Base-by-base conservation (phyloP, 2,329 filamentous ascomycete genomes). In the Sporothrix humicola region DNA sequence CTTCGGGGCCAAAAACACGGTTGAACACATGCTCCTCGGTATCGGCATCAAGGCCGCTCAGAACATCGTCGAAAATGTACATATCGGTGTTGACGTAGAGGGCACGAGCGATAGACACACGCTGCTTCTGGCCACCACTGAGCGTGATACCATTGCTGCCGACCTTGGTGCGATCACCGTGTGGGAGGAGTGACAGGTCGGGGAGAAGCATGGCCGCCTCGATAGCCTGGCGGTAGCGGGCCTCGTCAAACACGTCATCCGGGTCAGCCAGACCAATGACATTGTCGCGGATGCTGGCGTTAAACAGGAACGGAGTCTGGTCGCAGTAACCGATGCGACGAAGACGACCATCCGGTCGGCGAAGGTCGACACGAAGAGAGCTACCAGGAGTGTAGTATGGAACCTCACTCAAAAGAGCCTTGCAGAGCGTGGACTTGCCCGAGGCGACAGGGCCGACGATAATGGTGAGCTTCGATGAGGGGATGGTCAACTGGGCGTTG, bases 391-490 rank as follows among this genome's bases (percentile, higher is more conserved):
- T 69, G 4, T 72, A 61, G 1, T 79, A 76, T 0, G 81, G 80
- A 1, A 81, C 78, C 76, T 84, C 82, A 5, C 82, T 81, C 0
- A 84, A 76, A 0, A 86, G 76, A 0, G 80, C 81, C 70, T 82
- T 83, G 74, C 84, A 81, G 0, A 86, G 75, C 0, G 84, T 83
- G 0, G 82, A 84, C 74, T 86, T 86, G 0, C 85, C 85, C 0
- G 81, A 82, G 0, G 82, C 85, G 3, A 86, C 79, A 0, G 84
- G 83, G 0, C 84, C 84, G 10, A 84, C 77, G 0, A 86, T 76
- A 3, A 86, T 79, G 9, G 79, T 83, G 9, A 86, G 78, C 3
- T 80, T 76, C 3, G 76, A 78, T 0, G 74, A 71, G 2, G 76
- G 75, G 2, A 85, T 73, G 0, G 74, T 76, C 2, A 85, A 77